phyloP scores from a whole-genome alignment of 768 basidiomycete species.

The Tubosaeta sp. region DNA sequence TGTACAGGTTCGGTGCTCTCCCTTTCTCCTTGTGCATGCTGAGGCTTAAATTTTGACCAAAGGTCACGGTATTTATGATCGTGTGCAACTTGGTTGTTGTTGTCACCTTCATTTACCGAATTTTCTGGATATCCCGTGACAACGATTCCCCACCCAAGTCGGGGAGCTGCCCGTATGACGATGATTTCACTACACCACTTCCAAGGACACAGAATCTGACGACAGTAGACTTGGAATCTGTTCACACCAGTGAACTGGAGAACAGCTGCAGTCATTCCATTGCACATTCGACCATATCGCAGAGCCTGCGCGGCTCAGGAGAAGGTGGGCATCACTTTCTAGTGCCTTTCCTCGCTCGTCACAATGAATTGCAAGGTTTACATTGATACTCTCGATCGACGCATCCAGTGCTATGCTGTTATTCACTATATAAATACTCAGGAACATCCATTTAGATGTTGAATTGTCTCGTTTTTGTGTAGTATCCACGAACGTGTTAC shows the following conservation, averaged over 20 bases:
- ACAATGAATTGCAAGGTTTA: too few species aligned
- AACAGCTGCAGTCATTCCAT: neutral
- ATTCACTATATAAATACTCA: too few species aligned
- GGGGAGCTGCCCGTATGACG: neutral
- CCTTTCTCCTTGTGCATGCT: neutral
- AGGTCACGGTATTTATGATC: neutral
- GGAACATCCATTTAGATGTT: too few species aligned
- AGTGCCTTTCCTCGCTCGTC: too few species aligned
- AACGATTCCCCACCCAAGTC: neutral
- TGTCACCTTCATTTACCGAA: neutral
- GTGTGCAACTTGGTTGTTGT: neutral
- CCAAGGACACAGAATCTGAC: neutral
- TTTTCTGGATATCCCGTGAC: neutral
- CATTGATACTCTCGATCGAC: too few species aligned
- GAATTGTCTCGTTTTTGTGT: too few species aligned
- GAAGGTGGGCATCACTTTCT: too few species aligned
- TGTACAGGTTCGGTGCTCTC: neutral
- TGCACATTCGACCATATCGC: neutral
- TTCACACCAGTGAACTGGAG: neutral
- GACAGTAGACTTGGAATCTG: neutral
- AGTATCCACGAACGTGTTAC: too few species aligned
- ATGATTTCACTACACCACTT: neutral
- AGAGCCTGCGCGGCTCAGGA: too few species aligned
- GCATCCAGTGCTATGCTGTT: too few species aligned
- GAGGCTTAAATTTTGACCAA: neutral